phyloP scores from a whole-genome alignment of 352 stramenopile species.

The Paralagenidium karlingii region DNA sequence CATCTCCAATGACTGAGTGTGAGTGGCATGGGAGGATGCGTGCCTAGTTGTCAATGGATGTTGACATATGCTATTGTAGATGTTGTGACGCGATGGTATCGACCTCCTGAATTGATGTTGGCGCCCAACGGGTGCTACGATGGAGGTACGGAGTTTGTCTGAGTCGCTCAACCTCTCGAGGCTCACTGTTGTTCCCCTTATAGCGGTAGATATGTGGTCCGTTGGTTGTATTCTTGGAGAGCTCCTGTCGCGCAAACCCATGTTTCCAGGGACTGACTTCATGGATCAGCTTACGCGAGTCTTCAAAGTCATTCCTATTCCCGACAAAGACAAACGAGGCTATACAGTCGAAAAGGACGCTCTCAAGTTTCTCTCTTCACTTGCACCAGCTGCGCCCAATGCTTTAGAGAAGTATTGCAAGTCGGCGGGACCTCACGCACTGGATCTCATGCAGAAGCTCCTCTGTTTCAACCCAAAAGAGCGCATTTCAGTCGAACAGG shows the following conservation, averaged over 20 bases:
- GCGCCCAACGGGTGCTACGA: conserved; percentile 84
- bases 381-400: conserved; percentile 30
- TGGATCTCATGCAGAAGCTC: conserved; percentile 78
- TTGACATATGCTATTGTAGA: conserved; percentile 13
- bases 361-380: conserved; percentile 72
- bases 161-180: neutral
- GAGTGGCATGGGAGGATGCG: neutral
- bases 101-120: conserved; percentile 87
- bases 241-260: conserved; percentile 58
- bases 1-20: conserved; percentile 79
- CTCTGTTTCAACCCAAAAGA: conserved; percentile 87
- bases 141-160: conserved; percentile 12
- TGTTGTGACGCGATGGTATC: conserved; percentile 88
- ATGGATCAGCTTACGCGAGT: conserved; percentile 78
- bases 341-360: conserved; percentile 75
- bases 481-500: conserved; percentile 82
- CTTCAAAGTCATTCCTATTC: conserved; percentile 65
- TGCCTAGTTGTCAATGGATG: neutral
- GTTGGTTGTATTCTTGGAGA: conserved; percentile 91
- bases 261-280: conserved; percentile 73
- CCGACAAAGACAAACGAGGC: conserved; percentile 38
- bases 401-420: conserved; percentile 51
- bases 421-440: conserved; percentile 18
- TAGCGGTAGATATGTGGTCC: conserved; percentile 80
- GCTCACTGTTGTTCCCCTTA: neutral